Conservation (phyloP, 345 rosid species). For the Euphorbia tirucalli region DNA sequence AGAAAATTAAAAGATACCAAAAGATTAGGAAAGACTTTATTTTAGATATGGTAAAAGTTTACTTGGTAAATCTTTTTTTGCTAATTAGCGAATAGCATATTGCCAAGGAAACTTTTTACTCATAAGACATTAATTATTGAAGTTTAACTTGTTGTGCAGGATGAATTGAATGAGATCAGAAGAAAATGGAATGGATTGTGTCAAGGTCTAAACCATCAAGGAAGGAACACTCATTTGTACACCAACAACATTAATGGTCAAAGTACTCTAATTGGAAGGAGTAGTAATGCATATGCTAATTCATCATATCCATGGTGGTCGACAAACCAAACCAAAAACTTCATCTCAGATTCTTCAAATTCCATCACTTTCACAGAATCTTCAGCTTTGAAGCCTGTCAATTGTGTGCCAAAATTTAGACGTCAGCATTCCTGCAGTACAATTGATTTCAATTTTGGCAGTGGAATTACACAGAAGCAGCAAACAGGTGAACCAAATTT, state of each 20-base stretch:
- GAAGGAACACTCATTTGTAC: slow-evolving; percentile 22
- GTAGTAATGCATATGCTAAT: slow-evolving; percentile 23
- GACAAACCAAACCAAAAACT: slow-evolving; percentile 34
- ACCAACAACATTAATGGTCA: slow-evolving; percentile 30
- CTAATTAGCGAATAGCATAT: no score
- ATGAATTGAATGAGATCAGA: slow-evolving; percentile 49
- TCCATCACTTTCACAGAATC: slow-evolving; percentile 47
- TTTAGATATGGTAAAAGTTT: no score
- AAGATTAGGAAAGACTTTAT: no score
- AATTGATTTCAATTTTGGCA: slow-evolving; percentile 58
- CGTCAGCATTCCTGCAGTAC: slow-evolving; percentile 66
- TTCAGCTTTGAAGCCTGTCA: slow-evolving; percentile 32
- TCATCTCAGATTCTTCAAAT: slow-evolving; percentile 46
- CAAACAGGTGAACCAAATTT: slow-evolving; percentile 37
- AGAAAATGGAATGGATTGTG: slow-evolving; percentile 77
- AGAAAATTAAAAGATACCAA: no score
- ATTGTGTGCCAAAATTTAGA: slow-evolving; percentile 59
- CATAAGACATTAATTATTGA: no score
- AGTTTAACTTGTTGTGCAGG: slow-evolving; percentile 36
- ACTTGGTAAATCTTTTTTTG: no score
- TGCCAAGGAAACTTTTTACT: no score
- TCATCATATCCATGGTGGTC: slow-evolving; percentile 55
- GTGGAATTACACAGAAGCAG: slow-evolving; percentile 24
- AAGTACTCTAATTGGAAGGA: slow-evolving; percentile 32
- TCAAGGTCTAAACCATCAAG: slow-evolving; percentile 49